These are phyloP conservation scores for Penicillium verrucosum DNA, from an alignment of 2,329 filamentous ascomycete genomes.

Conservation along the genomic window DNA sequence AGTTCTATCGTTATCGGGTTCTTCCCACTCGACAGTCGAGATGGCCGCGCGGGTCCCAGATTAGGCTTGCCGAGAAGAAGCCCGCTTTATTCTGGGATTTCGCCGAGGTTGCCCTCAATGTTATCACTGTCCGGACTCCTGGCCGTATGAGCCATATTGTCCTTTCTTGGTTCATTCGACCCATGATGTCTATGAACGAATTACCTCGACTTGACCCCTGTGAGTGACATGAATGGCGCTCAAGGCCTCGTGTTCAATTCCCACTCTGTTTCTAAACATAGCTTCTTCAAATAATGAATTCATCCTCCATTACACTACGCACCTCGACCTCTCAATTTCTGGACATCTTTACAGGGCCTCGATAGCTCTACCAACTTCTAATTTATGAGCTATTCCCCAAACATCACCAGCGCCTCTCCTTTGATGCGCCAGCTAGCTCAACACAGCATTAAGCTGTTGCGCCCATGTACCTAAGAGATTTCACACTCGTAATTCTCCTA, in stretches of 20 bases:
- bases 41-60: too few relatives aligned
- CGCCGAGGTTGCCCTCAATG: background rate
- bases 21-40: too few relatives aligned
- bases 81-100: background rate
- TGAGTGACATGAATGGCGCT: background rate
- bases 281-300: background rate
- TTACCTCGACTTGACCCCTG: background rate
- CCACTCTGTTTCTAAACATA: background rate
- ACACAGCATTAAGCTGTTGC: background rate
- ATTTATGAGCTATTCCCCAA: background rate
- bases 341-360: too few relatives aligned
- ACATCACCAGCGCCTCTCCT: background rate
- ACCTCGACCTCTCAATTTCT: background rate
- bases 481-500: background rate
- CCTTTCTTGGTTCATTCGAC: too few relatives aligned
- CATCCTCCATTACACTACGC: background rate
- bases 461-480: background rate
- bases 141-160: background rate
- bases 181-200: too few relatives aligned
- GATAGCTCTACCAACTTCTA: background rate
- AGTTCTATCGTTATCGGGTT: too few relatives aligned
- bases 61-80: background rate
- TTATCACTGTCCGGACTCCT: too few relatives aligned
- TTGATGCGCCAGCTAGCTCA: background rate
- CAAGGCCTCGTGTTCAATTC: background rate